These are phyloP conservation scores for Boechera retrofracta DNA, from an alignment of 345 rosid species.

Conservation along the genomic window DNA sequence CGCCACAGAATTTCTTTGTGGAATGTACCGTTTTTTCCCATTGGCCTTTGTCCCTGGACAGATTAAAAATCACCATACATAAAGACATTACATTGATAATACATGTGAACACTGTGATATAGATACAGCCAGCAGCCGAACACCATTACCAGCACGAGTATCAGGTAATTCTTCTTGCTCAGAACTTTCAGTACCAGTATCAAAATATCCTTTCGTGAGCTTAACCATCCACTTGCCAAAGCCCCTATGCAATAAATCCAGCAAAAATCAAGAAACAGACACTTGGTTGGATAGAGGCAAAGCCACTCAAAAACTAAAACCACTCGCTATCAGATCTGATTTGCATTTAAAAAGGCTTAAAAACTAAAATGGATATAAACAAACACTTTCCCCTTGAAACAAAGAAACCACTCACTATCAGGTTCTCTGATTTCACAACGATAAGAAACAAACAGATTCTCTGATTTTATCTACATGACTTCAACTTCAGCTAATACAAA, in stretches of 20 bases:
- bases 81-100: not conserved
- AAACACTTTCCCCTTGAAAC: constrained; percentile 8
- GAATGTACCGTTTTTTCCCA: constrained; percentile 65
- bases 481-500: not conserved
- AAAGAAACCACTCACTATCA: constrained; percentile 6
- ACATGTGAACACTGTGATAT: constrained; percentile 25
- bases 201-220: constrained; percentile 71
- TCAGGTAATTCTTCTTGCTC: constrained; percentile 57
- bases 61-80: not conserved
- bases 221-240: constrained; percentile 87
- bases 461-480: not conserved
- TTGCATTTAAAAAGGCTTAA: not conserved
- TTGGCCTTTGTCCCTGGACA: constrained; percentile 58
- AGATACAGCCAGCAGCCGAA: constrained; percentile 20
- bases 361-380: constrained; percentile 4
- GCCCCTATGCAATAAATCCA: constrained; percentile 62
- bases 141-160: constrained; percentile 49
- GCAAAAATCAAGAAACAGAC: constrained; percentile 32
- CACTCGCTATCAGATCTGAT: constrained; percentile 2
- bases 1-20: constrained; percentile 81
- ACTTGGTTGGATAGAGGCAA: constrained; percentile 12
- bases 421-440: not conserved
- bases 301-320: constrained; percentile 9
- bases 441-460: not conserved
- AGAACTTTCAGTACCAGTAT: constrained; percentile 51